phyloP scores from a whole-genome alignment of 768 basidiomycete genomes.

The Lactarius quietus region DNA sequence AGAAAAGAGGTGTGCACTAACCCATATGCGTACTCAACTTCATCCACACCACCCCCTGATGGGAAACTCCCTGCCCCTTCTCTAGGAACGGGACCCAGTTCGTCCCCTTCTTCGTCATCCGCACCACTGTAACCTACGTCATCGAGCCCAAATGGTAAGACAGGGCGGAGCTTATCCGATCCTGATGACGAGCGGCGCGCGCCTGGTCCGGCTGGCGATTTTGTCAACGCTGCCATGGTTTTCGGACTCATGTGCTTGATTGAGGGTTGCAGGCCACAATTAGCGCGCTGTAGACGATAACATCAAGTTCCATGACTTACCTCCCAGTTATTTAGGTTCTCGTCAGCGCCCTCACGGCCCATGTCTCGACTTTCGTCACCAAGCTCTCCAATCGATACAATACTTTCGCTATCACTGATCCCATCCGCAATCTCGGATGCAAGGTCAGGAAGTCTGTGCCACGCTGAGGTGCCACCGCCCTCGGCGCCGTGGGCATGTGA shows the following conservation, averaged over 20 bases:
- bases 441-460: conserved; percentile 80
- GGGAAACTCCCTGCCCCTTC: conserved; percentile 71
- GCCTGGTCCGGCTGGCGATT: conserved; percentile 73
- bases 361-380: conserved; percentile 70
- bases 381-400: conserved; percentile 84
- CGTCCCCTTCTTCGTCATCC: conserved; percentile 66
- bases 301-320: conserved; percentile 42
- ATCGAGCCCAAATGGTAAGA: conserved; percentile 72
- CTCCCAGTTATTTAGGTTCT: conserved; percentile 96
- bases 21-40: conserved; percentile 89
- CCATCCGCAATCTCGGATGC: conserved; percentile 78
- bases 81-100: conserved; percentile 72
- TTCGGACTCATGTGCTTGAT: conserved; percentile 87
- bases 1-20: conserved; percentile 36
- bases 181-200: conserved; percentile 79
- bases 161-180: conserved; percentile 71
- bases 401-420: conserved; percentile 93
- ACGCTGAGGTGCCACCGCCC: conserved; percentile 51
- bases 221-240: conserved; percentile 89
- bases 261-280: conserved; percentile 30
- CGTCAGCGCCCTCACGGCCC: conserved; percentile 63
- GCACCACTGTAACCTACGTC: conserved; percentile 61
- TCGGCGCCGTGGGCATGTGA: conserved; percentile 34
- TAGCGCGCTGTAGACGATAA: conserved; percentile 3
- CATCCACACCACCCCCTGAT: conserved; percentile 79